Base-by-base conservation (phyloP, 352 stramenopile species). In the Phytophthora pseudosyringae region DNA sequence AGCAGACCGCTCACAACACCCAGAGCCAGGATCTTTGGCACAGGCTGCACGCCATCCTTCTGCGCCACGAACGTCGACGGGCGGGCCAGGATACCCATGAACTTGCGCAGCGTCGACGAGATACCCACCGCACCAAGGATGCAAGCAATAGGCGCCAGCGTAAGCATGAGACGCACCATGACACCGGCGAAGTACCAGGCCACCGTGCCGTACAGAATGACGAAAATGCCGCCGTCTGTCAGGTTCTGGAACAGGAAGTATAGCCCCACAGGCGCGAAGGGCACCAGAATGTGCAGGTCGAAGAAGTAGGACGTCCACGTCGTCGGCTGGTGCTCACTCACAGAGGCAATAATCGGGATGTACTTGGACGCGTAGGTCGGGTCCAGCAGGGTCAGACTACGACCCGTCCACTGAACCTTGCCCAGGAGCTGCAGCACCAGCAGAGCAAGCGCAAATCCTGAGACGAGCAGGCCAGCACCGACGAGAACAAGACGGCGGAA, bases 301-400 rank as follows among this genome's bases (percentile, higher is more conserved):
- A 97, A 95, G 71, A 96, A 98, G 84, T 97, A 98, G 43, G 93
- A 96, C 31, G 93, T 97, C 90, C 90, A 97, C 47, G 88, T 97
- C 39, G 94, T 97, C 31, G 94, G 93, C 76, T 98, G 94, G 78
- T 98, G 94, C 70, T 98, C 94, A 35, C 85, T 93, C 28, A 98
- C 93, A 0, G 88, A 97, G 12, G 92, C 94, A 70, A 98, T 97
- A 68, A 98, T 97, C 11, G 94, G 94, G 53, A 98, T 98, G 78
- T 97, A 97, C 81, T 97, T 98, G 75, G 81, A 92, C 26, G 91
- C 89, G 69, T 97, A 97, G 16, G 90, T 97, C 33, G 91, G 91
- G 64, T 98, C 93, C 35, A 98, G 68, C 39, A 97, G 70, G 28
- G 91, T 97, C 10, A 98, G 72, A 65, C 86, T 96, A 33, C 93